phyloP scores from a whole-genome alignment of 176 grass and related monocot species.

The Raddia distichophylla region DNA sequence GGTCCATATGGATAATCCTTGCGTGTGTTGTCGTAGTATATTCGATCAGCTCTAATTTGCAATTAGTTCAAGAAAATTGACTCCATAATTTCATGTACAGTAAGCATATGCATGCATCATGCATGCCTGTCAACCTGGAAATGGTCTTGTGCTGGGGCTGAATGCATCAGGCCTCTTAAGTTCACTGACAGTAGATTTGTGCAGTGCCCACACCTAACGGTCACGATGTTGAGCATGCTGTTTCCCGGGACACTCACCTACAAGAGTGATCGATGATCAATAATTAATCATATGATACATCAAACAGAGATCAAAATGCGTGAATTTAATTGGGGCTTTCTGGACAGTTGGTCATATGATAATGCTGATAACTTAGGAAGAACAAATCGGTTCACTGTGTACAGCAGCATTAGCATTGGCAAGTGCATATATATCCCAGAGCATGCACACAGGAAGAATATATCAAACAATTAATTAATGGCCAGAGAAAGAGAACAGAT shows the following conservation, averaged over 20 bases:
- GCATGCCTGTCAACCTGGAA: slow-evolving; percentile 44
- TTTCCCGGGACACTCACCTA: slow-evolving; percentile 74
- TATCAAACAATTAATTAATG: background rate
- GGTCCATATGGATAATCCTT: too few relatives aligned
- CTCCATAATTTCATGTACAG: background rate
- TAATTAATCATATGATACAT: background rate
- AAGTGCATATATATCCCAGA: background rate
- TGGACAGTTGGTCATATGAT: background rate
- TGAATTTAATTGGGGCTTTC: background rate
- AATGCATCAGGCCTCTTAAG: slow-evolving; percentile 44
- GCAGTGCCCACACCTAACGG: slow-evolving; percentile 67
- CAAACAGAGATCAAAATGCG: background rate
- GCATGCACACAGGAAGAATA: background rate
- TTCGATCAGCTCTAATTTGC: background rate
- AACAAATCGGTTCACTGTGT: background rate
- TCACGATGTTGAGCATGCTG: slow-evolving; percentile 56
- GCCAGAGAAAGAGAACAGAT: background rate
- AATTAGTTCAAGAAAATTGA: background rate
- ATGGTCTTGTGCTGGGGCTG: slow-evolving; percentile 50
- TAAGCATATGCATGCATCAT: background rate
- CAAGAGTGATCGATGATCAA: background rate
- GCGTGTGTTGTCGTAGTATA: too few relatives aligned
- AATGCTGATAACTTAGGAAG: background rate
- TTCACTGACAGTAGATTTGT: slow-evolving; percentile 62
- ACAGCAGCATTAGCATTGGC: background rate